phyloP scores from a whole-genome alignment of 306 rosid genomes.

The Rosa chinensis region DNA sequence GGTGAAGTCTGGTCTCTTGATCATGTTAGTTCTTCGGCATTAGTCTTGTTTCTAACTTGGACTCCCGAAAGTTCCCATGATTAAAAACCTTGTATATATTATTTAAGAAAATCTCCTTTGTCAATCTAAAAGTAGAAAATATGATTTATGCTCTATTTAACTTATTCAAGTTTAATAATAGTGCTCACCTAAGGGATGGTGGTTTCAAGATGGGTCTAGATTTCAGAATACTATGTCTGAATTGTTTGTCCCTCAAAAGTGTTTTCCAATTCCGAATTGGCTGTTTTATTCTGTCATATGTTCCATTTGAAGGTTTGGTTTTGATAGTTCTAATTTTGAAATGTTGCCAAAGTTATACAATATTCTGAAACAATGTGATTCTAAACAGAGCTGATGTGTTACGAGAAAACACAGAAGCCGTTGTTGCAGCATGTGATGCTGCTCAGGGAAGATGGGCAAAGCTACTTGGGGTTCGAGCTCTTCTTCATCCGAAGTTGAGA shows the following conservation, averaged over 20 bases:
- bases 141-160: not conserved
- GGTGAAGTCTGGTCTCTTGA: constrained; percentile 47
- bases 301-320: constrained; percentile 10
- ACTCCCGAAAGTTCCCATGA: not conserved
- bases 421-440: constrained; percentile 99
- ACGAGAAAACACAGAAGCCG: constrained; percentile 99
- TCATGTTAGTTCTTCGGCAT: constrained; percentile 19
- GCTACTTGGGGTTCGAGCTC: constrained; percentile 95
- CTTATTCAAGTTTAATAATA: not conserved
- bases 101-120: not conserved
- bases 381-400: constrained; percentile 94
- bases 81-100: not conserved
- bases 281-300: not conserved
- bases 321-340: constrained; percentile 14
- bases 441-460: constrained; percentile 99
- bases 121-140: not conserved
- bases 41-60: constrained; percentile 9
- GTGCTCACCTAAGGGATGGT: not conserved
- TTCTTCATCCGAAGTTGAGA: constrained; percentile 93
- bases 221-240: not conserved
- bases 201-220: not conserved
- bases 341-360: constrained; percentile 31
- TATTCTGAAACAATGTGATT: constrained; percentile 61
- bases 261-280: not conserved
- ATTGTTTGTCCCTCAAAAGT: not conserved